Percentiles rank a stretch among this genome's conserved stretches.
These are phyloP conservation scores for Oxytropis ochrocephala DNA, from an alignment of 306 rosid genomes.

Conservation along the genomic window DNA sequence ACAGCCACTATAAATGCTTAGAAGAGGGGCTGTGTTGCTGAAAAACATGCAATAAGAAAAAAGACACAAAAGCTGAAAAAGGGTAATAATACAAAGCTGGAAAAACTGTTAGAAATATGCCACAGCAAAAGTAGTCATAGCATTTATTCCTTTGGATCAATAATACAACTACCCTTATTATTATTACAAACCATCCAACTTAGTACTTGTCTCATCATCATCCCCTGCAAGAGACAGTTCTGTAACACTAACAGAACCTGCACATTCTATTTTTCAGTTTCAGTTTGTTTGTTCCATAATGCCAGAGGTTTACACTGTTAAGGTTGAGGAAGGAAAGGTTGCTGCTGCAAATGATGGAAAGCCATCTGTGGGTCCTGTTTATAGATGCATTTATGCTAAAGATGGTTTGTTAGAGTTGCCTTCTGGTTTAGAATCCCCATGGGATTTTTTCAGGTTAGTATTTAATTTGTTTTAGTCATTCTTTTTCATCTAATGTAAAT, in stretches of 20 bases:
- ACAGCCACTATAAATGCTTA: slow-evolving; percentile 41
- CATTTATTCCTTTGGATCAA: slow-evolving; percentile 48
- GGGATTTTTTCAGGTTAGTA: slow-evolving; percentile 77
- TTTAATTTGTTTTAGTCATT: not conserved
- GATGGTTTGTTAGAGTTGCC: slow-evolving; percentile 74
- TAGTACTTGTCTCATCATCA: not conserved
- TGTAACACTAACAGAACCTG: not conserved
- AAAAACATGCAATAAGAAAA: not conserved
- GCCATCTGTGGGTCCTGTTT: slow-evolving; percentile 78
- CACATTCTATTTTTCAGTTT: slow-evolving; percentile 4
- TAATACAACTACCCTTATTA: slow-evolving; percentile 22
- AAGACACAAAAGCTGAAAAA: not conserved
- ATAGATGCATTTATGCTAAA: slow-evolving; percentile 78
- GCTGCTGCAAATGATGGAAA: slow-evolving; percentile 29
- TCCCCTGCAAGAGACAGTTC: not conserved
- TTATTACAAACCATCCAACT: not conserved
- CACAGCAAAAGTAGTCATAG: not conserved
- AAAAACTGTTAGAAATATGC: slow-evolving; percentile 3
- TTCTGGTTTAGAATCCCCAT: slow-evolving; percentile 54
- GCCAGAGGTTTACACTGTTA: slow-evolving; percentile 48
- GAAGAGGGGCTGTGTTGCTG: not conserved
- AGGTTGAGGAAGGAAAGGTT: slow-evolving; percentile 59
- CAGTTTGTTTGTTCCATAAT: slow-evolving; percentile 18
- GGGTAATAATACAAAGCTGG: slow-evolving; percentile 24
- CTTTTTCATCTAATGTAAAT: not conserved